Evolutionary conservation across 1,139 yeast genomes (phyloP).

Genomic region (Chernovozyma sophiae-reginae): DNA sequence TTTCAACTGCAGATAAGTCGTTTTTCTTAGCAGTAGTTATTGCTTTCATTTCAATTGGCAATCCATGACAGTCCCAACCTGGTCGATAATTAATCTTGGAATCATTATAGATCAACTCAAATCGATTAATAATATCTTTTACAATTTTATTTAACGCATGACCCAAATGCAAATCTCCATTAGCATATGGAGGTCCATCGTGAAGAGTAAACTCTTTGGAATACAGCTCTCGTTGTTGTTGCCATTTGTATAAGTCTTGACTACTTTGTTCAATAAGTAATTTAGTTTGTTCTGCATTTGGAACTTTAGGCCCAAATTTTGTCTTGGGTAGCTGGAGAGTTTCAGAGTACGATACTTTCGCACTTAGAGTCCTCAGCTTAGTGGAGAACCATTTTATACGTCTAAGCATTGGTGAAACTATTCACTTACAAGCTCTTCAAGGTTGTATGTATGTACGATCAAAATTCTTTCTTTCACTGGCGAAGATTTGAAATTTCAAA

Average conservation of each 20-base stretch:
- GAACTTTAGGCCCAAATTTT: slow-evolving; percentile 38
- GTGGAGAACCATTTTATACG: background rate
- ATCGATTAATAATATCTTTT: slow-evolving; percentile 81
- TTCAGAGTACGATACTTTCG: slow-evolving; percentile 19
- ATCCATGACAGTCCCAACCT: slow-evolving; percentile 99
- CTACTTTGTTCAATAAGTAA: slow-evolving; percentile 25
- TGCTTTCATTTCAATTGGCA: slow-evolving; percentile 91
- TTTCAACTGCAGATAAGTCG: slow-evolving; percentile 28
- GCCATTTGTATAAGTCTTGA: slow-evolving; percentile 35
- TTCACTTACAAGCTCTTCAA: too few species aligned
- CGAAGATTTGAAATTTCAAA: too few species aligned
- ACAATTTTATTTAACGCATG: slow-evolving; percentile 87
- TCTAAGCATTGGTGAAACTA: too few species aligned
- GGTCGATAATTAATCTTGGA: slow-evolving; percentile 69
- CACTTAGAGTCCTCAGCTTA: background rate
- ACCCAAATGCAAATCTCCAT: slow-evolving; percentile 89
- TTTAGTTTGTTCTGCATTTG: slow-evolving; percentile 24
- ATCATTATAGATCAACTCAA: slow-evolving; percentile 55
- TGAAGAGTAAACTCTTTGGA: slow-evolving; percentile 60
- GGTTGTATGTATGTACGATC: too few species aligned
- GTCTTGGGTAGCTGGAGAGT: slow-evolving; percentile 42
- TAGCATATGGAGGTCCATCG: slow-evolving; percentile 99
- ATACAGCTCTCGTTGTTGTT: slow-evolving; percentile 13
- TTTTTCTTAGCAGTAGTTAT: slow-evolving; percentile 37
- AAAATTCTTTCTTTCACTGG: too few species aligned